Evolutionary conservation across 257 asterid species (phyloP).

Genomic region (Vinca minor): DNA sequence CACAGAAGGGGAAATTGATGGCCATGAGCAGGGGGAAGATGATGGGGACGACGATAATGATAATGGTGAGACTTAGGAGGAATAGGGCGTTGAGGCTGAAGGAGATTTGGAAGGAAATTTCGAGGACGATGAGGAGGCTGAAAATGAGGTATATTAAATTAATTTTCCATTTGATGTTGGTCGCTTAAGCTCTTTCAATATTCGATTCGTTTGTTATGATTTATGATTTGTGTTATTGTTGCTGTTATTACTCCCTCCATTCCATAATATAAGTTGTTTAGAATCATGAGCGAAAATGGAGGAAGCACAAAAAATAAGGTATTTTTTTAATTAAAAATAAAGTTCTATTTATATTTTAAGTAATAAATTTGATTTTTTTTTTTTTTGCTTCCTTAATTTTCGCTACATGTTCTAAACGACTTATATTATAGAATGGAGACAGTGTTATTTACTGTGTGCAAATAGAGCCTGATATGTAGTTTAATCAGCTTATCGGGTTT

Average conservation of each 20-base stretch:
- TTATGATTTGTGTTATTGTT: neutral
- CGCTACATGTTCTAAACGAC: no score
- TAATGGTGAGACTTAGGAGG: constrained; percentile 80
- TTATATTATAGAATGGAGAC: no score
- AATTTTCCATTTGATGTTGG: neutral
- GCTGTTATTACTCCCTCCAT: no score
- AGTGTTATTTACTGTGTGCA: neutral
- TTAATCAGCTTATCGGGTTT: neutral
- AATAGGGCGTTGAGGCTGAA: constrained; percentile 60
- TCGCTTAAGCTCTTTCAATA: neutral
- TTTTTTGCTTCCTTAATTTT: no score
- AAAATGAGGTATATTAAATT: constrained; percentile 58
- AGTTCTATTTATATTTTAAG: no score
- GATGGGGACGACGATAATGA: constrained; percentile 77
- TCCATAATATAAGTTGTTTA: no score
- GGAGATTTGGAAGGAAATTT: constrained; percentile 50
- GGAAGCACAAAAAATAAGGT: no score
- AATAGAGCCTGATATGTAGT: neutral
- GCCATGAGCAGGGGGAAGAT: constrained; percentile 89
- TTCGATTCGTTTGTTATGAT: neutral
- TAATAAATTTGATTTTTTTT: no score
- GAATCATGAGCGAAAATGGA: no score
- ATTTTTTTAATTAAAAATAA: no score
- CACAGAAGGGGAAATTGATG: constrained; percentile 87
- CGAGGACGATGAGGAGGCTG: constrained; percentile 72